Conservation (phyloP, 805 yeast species). For the Metschnikowia reukaufii region DNA sequence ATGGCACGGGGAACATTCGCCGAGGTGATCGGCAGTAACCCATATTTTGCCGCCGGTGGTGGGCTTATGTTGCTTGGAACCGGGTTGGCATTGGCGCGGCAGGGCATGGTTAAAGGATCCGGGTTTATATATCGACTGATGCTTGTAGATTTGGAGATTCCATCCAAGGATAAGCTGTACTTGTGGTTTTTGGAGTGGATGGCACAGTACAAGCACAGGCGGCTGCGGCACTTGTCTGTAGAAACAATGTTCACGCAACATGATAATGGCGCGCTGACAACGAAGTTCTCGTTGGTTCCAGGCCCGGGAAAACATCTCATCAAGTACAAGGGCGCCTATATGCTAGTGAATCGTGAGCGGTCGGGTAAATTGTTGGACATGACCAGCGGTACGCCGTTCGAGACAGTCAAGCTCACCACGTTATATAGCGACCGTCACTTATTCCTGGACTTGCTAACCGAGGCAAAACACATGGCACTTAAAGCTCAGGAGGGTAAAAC, state of each 20-base stretch:
- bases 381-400: constrained; percentile 91
- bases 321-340: constrained; percentile 80
- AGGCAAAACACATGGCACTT: constrained; percentile 83
- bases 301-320: constrained; percentile 96
- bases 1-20: constrained; percentile 42
- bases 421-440: constrained; percentile 75
- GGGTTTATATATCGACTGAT: constrained; percentile 75
- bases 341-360: constrained; percentile 86
- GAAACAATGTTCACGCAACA: constrained; percentile 86
- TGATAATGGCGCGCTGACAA: constrained; percentile 86
- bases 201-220: constrained; percentile 73
- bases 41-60: constrained; percentile 98
- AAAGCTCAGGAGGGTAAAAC: constrained; percentile 88
- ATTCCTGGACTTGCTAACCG: constrained; percentile 68
- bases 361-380: constrained; percentile 85
- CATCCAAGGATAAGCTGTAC: constrained; percentile 90
- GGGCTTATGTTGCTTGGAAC: constrained; percentile 97
- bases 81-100: constrained; percentile 72
- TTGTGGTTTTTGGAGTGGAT: constrained; percentile 97
- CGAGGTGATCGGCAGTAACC: constrained; percentile 66
- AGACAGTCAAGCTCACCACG: constrained; percentile 92
- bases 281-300: constrained; percentile 89
- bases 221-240: constrained; percentile 83
- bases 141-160: constrained; percentile 89
- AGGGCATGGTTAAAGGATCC: constrained; percentile 62